phyloP scores from a whole-genome alignment of 768 basidiomycete genomes.

The Rhizopogon salebrosus region DNA sequence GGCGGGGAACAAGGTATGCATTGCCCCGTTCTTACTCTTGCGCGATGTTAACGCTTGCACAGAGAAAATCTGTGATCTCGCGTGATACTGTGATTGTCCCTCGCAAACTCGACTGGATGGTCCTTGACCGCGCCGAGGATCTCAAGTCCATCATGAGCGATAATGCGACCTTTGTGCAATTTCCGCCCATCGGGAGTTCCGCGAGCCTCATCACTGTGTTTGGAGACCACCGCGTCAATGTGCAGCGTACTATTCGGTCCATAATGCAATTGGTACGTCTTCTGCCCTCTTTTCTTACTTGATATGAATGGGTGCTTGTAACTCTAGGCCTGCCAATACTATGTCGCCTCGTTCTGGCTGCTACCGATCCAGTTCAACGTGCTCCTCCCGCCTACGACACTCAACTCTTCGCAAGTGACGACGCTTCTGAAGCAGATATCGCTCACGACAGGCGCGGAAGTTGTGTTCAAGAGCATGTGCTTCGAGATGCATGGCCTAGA shows the following conservation, averaged over 20 bases:
- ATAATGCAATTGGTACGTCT: conserved; percentile 88
- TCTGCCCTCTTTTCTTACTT: neutral
- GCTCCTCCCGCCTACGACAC: conserved; percentile 72
- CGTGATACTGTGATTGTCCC: conserved; percentile 92
- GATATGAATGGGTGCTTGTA: conserved; percentile 15
- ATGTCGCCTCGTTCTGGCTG: conserved; percentile 96
- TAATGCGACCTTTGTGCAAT: conserved; percentile 93
- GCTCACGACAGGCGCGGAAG: conserved; percentile 82
- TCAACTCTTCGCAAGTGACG: conserved; percentile 80
- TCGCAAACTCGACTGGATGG: conserved; percentile 97
- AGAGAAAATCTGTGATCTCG: conserved; percentile 89
- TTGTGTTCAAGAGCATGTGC: conserved; percentile 95
- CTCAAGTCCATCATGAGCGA: conserved; percentile 91
- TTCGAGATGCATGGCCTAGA: conserved; percentile 97
- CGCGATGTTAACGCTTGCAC: neutral
- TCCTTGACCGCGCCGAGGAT: conserved; percentile 93
- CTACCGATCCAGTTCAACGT: conserved; percentile 92
- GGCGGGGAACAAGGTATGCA: conserved; percentile 72
- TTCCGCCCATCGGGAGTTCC: conserved; percentile 88
- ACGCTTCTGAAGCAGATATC: conserved; percentile 85
- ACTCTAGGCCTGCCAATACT: conserved; percentile 84
- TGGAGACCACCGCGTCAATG: conserved; percentile 90
- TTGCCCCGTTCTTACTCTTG: neutral
- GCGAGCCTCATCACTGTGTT: conserved; percentile 91
- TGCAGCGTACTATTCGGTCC: conserved; percentile 88